A percentile compares a stretch with the other conserved stretches of the same genome.
Conservation (phyloP, 192 early-diverging fungal species). For the Geosiphon pyriformis region DNA sequence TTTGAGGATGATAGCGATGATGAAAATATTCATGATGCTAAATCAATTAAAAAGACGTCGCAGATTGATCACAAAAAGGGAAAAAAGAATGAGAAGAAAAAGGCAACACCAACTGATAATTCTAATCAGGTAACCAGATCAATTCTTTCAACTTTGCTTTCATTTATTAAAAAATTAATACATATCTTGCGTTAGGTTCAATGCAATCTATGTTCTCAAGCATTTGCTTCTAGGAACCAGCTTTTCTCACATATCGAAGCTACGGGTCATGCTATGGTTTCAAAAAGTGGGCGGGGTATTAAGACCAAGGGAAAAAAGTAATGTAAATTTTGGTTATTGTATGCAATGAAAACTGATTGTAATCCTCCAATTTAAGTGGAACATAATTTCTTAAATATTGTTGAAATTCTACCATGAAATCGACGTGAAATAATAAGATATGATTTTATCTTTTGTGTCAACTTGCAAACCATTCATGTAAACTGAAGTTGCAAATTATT, state of each 20-base stretch:
- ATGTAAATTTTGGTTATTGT: too few relatives aligned
- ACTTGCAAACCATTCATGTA: too few relatives aligned
- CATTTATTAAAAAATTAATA: background rate
- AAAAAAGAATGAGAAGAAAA: conserved; percentile 55
- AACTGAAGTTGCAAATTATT: too few relatives aligned
- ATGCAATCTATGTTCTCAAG: conserved; percentile 75
- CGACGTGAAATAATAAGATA: too few relatives aligned
- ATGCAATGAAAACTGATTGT: too few relatives aligned
- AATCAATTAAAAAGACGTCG: conserved; percentile 19
- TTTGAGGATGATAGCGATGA: conserved; percentile 29
- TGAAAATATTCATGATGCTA: background rate
- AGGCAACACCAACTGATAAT: conserved; percentile 39
- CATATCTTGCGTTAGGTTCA: conserved; percentile 21
- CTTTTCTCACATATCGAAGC: conserved; percentile 84
- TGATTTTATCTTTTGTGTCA: too few relatives aligned
- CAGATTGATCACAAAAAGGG: conserved; percentile 40
- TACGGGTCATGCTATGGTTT: conserved; percentile 65
- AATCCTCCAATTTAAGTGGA: too few relatives aligned
- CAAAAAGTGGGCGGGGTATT: background rate
- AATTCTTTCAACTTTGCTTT: background rate
- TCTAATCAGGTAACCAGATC: conserved; percentile 1
- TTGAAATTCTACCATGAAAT: too few relatives aligned
- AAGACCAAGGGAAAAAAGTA: background rate
- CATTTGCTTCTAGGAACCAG: conserved; percentile 75
- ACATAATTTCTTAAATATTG: too few relatives aligned